Percentiles rank a stretch among this genome's conserved stretches.
Conservation (phyloP, 805 yeast genomes). For the Monosporozyma servazzii region DNA sequence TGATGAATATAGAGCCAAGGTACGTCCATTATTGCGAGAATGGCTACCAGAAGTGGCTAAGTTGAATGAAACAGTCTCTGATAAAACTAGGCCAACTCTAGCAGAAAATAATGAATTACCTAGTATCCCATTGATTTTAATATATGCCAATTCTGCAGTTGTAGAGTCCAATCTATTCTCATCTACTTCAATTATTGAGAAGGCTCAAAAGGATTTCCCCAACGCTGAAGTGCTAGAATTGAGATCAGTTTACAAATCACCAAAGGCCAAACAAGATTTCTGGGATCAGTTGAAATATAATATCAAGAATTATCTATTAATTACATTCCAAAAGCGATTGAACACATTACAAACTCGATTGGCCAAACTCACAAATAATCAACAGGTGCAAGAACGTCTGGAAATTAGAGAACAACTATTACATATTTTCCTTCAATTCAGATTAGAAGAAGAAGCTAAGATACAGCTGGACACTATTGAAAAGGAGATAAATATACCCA, state of each 20-base stretch:
- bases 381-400: constrained; percentile 9
- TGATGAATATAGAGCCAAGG: constrained; percentile 70
- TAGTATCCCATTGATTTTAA: constrained; percentile 17
- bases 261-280: constrained; percentile 22
- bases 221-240: constrained; percentile 21
- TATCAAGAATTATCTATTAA: constrained; percentile 16
- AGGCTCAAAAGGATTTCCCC: constrained; percentile 28
- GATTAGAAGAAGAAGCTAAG: constrained; percentile 21
- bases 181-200: constrained; percentile 25
- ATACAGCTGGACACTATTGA: constrained; percentile 13
- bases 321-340: constrained; percentile 22
- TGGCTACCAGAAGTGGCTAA: constrained; percentile 48
- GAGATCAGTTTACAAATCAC: constrained; percentile 28
- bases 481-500: constrained; percentile 5
- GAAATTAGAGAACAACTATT: constrained; percentile 19
- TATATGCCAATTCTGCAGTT: constrained; percentile 26
- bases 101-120: not conserved
- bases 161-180: constrained; percentile 27
- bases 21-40: constrained; percentile 70
- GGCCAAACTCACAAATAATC: not conserved
- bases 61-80: not conserved
- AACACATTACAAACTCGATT: constrained; percentile 8
- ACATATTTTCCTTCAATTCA: constrained; percentile 21
- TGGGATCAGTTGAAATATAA: constrained; percentile 22
- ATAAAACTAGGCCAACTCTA: not conserved